Evolutionary conservation across 257 asterid species (phyloP), one percentile per base, ranked within the genome.

Genomic region (Coffea eugenioides): DNA sequence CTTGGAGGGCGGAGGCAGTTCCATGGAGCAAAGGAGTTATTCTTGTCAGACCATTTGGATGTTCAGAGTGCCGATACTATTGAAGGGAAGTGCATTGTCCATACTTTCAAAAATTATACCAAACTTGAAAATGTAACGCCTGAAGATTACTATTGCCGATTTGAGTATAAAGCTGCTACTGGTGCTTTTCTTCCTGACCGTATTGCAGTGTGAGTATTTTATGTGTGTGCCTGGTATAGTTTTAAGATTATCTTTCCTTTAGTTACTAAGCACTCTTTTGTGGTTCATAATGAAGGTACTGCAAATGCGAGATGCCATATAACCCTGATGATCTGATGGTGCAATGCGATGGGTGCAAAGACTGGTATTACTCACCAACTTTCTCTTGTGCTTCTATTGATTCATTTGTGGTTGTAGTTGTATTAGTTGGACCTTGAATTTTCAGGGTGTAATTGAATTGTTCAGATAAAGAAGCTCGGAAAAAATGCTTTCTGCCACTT

Each of bases 301-400:
- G 97, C 92, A 89, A 86, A 71, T 92, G 97, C 51, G 94, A 91
- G 89, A 82, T 85, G 90, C 96, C 97, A 0, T 92, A 91, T 74
- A 92, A 91, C 74, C 97, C 96, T 20, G 97, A 92, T 86, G 89
- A 88, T 65, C 69, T 91, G 52, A 90, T 92, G 96, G 88, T 90
- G 59, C 92, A 91, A 79, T 91, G 97, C 18, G 97, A 91, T 77
- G 86, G 82, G 21, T 92, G 97, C 85, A 84, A 86, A 70, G 91
- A 91, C 83, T 92, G 97, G 97, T 92, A 91, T 54, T 39, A 46
- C 16, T 45, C 64, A 56, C 43, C 41, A 66, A 62, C n/a, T 39
- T 73, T 66, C 62, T 61, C 11, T 54, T 56, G 4, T 41, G 20
- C n/a, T 81, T 43, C 45, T 41, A 12, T 16, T 46, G 0, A 0